Conservation (phyloP, 495 filamentous ascomycete species). For the Talaromyces proteolyticus region DNA sequence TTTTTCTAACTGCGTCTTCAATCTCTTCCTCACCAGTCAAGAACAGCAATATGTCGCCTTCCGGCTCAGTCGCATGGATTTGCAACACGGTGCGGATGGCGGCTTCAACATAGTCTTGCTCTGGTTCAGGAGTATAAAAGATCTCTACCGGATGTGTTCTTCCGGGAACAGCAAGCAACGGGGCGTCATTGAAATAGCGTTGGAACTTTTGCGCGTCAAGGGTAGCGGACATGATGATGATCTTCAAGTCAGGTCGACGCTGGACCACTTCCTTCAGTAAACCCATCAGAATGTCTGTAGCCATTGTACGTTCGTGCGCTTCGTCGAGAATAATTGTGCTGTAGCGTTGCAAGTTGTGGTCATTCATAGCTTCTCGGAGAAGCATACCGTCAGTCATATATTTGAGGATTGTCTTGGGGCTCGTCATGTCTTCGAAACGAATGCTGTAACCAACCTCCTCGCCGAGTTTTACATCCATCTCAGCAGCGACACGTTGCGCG, state of each 20-base stretch:
- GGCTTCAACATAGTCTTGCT: constrained; percentile 95
- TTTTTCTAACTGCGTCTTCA: constrained; percentile 91
- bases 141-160: constrained; percentile 96
- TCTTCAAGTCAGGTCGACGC: constrained; percentile 81
- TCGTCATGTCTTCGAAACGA: constrained; percentile 94
- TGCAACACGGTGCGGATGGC: constrained; percentile 91
- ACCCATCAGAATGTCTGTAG: constrained; percentile 95
- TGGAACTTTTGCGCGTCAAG: constrained; percentile 98
- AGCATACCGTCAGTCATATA: constrained; percentile 99
- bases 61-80: constrained; percentile 87
- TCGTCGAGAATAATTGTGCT: constrained; percentile 98
- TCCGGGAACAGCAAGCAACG: constrained; percentile 88
- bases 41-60: constrained; percentile 94
- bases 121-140: constrained; percentile 95
- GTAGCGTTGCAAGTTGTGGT: constrained; percentile 84
- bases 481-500: constrained; percentile 93
- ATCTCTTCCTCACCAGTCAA: constrained; percentile 99
- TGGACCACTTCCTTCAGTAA: constrained; percentile 79
- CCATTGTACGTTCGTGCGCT: constrained; percentile 92
- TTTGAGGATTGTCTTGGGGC: constrained; percentile 87
- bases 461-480: constrained; percentile 90
- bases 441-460: constrained; percentile 99
- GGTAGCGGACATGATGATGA: constrained; percentile 98
- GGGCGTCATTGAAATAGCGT: constrained; percentile 92
- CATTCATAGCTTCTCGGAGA: constrained; percentile 95